Base-by-base conservation (phyloP, 331 rosid species). In the Dryas integrifolia region DNA sequence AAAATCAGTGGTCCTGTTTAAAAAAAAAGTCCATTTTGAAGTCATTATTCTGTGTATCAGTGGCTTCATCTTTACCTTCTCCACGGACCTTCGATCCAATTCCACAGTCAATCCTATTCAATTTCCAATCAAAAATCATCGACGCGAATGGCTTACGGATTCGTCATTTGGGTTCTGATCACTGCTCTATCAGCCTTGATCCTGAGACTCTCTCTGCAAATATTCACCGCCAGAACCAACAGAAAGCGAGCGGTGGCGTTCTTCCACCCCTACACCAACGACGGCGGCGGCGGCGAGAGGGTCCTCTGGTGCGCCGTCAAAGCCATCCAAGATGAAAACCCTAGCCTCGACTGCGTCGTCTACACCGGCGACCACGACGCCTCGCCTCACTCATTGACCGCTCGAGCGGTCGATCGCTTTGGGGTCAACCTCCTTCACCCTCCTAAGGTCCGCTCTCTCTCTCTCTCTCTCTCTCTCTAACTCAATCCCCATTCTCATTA, bases 261-360 rank as follows among this genome's bases (percentile, higher is more conserved):
- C 92, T 91, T 94, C 85, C 97, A 95, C 66, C 98, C 97, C 3
- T 94, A 82, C 82, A 89, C 98, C 78, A 91, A 91, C 79, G 91
- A 91, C 45, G 97, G 96, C 7, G 96, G 96, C 43, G 98, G 97
- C 6, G 92, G 98, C 3, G 98, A 94, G 73, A 77, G 96, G 70
- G 96, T 94, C 10, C 81, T 94, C 5, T 94, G 98, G 98, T 91
- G 97, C 72, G 96, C 92, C 45, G 90, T 94, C 47, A 94, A 82
- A 86, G 92, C 90, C 50, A 60, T 89, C 67, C 96, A 91, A 71
- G 97, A 91, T 3, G 85, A 81, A 46, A 78, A 66, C 67, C 90
- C 87, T 50, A 75, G 56, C 70, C 88, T 94, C 39, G 83, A 82
- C 0, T 88, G 92, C 82, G 35, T 85, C 48, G 77, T 91, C 18